phyloP scores from a whole-genome alignment of 164 flowering plant species.

The Vitis labrusca region DNA sequence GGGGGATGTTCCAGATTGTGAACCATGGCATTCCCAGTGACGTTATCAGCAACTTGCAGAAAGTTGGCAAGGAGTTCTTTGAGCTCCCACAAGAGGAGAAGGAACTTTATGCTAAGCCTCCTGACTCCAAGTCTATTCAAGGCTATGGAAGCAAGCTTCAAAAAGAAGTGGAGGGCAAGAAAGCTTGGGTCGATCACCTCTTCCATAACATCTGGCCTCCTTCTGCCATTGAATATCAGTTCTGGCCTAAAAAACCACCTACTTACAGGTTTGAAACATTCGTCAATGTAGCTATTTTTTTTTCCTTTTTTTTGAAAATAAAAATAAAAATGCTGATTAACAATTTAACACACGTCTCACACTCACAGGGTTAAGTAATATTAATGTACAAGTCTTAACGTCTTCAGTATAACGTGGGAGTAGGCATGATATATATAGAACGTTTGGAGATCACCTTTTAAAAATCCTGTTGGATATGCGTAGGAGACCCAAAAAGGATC shows the following conservation, averaged over 20 bases:
- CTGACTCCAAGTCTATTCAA: conserved; percentile 36
- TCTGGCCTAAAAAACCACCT: conserved; percentile 84
- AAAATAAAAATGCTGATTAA: too few relatives aligned
- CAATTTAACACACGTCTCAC: background rate
- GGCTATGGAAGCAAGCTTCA: conserved; percentile 76
- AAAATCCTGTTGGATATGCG: too few relatives aligned
- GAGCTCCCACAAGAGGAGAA: conserved; percentile 73
- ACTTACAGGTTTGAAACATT: conserved; percentile 45
- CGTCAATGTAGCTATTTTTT: too few relatives aligned
- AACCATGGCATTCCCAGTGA: conserved; percentile 69
- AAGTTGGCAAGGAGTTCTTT: conserved; percentile 69
- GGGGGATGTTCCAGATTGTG: conserved; percentile 74
- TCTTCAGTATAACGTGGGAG: too few relatives aligned
- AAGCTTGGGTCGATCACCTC: conserved; percentile 77
- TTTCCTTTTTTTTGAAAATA: background rate
- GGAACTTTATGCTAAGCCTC: conserved; percentile 47
- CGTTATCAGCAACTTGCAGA: conserved; percentile 43
- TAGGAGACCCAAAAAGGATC: too few relatives aligned
- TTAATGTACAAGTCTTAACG: too few relatives aligned
- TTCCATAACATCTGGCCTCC: conserved; percentile 84
- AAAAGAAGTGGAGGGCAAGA: conserved; percentile 65
- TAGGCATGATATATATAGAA: too few relatives aligned
- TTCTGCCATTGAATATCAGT: conserved; percentile 43
- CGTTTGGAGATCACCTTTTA: too few relatives aligned
- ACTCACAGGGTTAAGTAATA: too few relatives aligned